Base-by-base conservation (phyloP, 116 monocot genomes). In the Trichopus zeylanicus region DNA sequence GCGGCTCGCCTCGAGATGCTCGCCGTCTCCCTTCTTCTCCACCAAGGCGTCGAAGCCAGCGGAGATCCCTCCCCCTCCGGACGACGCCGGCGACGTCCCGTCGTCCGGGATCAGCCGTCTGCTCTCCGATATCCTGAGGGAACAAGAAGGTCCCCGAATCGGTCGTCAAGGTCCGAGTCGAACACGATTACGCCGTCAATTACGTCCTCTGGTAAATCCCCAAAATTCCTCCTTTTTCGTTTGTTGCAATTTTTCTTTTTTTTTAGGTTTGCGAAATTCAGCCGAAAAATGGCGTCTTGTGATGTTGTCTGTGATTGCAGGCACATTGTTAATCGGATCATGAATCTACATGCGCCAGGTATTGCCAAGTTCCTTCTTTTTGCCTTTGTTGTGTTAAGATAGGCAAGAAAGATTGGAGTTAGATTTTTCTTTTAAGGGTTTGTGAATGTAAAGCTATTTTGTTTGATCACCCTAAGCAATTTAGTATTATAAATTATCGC, bases 281-380 rank as follows among this genome's bases (percentile, higher is more conserved):
- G 4, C 33, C 18, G 6, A 34, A 32, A 57, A 5, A 20, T 4
- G 12, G 3, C 12, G 3, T 23, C 10, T 5, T 12, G 13, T 3
- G 12, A 9, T 4, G 7, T 24, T 4, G 3, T 68, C 19, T 12
- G 31, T 52, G 20, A 21, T 18, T 12, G 4, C 0, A 97, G 95
- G 97, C 91, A 97, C 57, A 84, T 84, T 62, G 73, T 97, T 39
- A 97, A 97, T 56, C 85, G 87, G 42, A 91, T 97, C 57, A 56
- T 91, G 76, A 97, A 97, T 58, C 32, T 85, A n/a, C 91, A 97
- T 80, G 84, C 87, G 51, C 97, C 87, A 57, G 87, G 95, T 97
- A 26, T 35, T 18, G 18, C 59, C 34, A 12, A 25, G 23, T 63
- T 47, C 16, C n/a, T 26, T 51, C 8, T 47, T 32, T 24, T 42